Evolutionary conservation across 805 yeast species (phyloP), one percentile per base, ranked within the genome.

Genomic region (Saccharomyces mikatae): DNA sequence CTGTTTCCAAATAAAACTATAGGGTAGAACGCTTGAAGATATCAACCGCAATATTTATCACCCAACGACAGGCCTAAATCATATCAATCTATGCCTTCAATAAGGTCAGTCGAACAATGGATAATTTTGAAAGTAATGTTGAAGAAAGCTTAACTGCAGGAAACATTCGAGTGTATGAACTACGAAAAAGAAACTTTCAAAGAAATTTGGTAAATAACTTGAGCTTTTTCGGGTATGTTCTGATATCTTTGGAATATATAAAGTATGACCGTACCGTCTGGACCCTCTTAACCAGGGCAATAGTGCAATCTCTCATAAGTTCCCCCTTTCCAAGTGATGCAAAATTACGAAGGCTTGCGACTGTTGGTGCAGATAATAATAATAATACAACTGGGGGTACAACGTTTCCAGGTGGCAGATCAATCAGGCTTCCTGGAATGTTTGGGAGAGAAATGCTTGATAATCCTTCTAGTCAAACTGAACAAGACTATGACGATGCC

Each of bases 261-360:
- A 68, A 68, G 52, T 67, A 56, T 56, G 69, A 66, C 11, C 56
- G 67, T 26, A 57, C 61, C 1, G 54, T 64, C 9, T 56, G 59
- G 62, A 53, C 58, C 2, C 63, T 76, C 3, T 41, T 64, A 1
- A 26, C 72, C 10, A 62, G 81, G 58, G 56, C 70, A 10, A 56
- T 67, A 4, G 65, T 73, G 1, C 80, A 78, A 48, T 64, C 74
- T 6, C 60, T 76, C 17, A 52, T 77, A 29, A 56, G 74, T 0
- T 68, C 71, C 26, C 79, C 81, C 0, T 79, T 77, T 52, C 76
- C 77, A 0, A 52, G 65, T n/a, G 65, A 67, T 22, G n/a, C 48
- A 4, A 66, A 61, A 24, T 48, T 69, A 21, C 62, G 60, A 27
- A 55, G 65, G 22, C 54, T 66, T 2, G 58, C 61, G 4, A 47